phyloP scores from a whole-genome alignment of 768 basidiomycete species.

The Hericium erinaceus region DNA sequence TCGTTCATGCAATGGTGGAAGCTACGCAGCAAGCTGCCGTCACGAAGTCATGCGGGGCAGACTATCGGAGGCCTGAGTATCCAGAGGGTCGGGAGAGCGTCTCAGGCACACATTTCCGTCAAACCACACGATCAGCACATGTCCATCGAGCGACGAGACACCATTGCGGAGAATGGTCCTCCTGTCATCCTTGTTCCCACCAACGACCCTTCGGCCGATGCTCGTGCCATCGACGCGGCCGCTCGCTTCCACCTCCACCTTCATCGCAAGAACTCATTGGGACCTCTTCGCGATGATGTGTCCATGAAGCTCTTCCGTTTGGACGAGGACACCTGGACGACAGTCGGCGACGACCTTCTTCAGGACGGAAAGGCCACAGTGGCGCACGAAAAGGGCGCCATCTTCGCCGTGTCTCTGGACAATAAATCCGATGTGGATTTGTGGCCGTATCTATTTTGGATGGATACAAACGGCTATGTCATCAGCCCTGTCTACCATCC shows the following conservation, averaged over 20 bases:
- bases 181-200: slow-evolving; percentile 30
- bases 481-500: slow-evolving; percentile 51
- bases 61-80: slow-evolving; percentile 35
- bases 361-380: slow-evolving; percentile 39
- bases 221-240: slow-evolving; percentile 39
- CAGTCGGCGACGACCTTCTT: slow-evolving; percentile 37
- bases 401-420: slow-evolving; percentile 40
- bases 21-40: slow-evolving; percentile 30
- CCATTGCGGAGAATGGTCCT: slow-evolving; percentile 27
- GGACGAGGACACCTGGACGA: slow-evolving; percentile 34
- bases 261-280: slow-evolving; percentile 37
- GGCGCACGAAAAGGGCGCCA: slow-evolving; percentile 28
- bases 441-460: slow-evolving; percentile 55
- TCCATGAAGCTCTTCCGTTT: slow-evolving; percentile 44
- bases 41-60: slow-evolving; percentile 23
- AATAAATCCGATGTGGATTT: slow-evolving; percentile 43
- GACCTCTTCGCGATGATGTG: slow-evolving; percentile 38
- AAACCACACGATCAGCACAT: slow-evolving; percentile 30
- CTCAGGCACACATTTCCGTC: slow-evolving; percentile 44
- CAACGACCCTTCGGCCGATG: slow-evolving; percentile 24
- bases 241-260: slow-evolving; percentile 54
- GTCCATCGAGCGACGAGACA: slow-evolving; percentile 37
- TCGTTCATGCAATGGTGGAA: slow-evolving; percentile 37
- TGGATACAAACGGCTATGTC: slow-evolving; percentile 47
- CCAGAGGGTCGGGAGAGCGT: slow-evolving; percentile 33